Evolutionary conservation across 768 basidiomycete species (phyloP).

Genomic region (Suillus lakei): DNA sequence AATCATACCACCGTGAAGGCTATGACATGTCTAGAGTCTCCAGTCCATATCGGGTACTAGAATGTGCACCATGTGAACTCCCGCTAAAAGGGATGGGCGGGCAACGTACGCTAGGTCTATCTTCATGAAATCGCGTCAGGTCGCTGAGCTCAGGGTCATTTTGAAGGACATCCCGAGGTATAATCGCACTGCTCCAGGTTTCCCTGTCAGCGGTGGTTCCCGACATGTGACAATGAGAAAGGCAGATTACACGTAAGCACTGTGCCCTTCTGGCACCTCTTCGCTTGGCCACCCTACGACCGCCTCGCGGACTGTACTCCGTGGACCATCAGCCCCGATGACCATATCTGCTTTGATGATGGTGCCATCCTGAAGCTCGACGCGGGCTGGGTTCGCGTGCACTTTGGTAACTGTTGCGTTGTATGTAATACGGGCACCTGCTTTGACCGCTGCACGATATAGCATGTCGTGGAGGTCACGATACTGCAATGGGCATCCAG

Average conservation of each 20-base stretch:
- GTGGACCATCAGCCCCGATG: slow-evolving; percentile 66
- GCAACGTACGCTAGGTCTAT: slow-evolving; percentile 26
- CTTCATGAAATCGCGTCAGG: slow-evolving; percentile 28
- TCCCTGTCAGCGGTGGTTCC: slow-evolving; percentile 2
- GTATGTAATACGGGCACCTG: slow-evolving; percentile 57
- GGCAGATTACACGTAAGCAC: slow-evolving; percentile 48
- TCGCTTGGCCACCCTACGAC: slow-evolving; percentile 38
- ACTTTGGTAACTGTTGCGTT: slow-evolving; percentile 43
- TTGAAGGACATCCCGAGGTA: slow-evolving; percentile 47
- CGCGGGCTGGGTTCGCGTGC: slow-evolving; percentile 35
- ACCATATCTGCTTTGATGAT: slow-evolving; percentile 55
- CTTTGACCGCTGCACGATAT: slow-evolving; percentile 48
- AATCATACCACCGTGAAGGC: slow-evolving; percentile 27
- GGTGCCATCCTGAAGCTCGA: slow-evolving; percentile 49
- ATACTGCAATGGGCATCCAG: slow-evolving; percentile 41
- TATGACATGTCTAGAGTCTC: slow-evolving; percentile 29
- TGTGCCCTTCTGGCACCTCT: slow-evolving; percentile 34
- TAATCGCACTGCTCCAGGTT: slow-evolving; percentile 38
- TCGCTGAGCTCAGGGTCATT: slow-evolving; percentile 48
- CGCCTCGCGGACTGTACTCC: slow-evolving; percentile 45
- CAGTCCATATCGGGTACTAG: slow-evolving; percentile 32
- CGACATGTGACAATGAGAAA: slow-evolving; percentile 15
- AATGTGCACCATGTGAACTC: not conserved
- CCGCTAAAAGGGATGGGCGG: not conserved
- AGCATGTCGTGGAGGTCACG: slow-evolving; percentile 57